phyloP scores from a whole-genome alignment of 331 rosid species.

The Rosa hybrid region DNA sequence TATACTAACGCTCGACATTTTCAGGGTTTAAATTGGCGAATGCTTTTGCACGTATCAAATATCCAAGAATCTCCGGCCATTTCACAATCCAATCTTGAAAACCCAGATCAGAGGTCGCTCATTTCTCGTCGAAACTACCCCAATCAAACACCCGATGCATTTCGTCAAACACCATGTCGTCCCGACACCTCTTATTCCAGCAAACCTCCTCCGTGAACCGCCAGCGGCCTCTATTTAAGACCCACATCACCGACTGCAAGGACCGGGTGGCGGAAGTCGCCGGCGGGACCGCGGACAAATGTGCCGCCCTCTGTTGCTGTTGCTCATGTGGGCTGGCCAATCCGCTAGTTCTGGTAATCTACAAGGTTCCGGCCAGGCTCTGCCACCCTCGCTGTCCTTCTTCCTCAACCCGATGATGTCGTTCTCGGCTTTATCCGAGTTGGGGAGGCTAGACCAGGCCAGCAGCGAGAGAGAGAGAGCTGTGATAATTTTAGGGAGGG shows the following conservation, averaged over 20 bases:
- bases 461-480: no score
- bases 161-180: conserved; percentile 4
- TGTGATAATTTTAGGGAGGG: no score
- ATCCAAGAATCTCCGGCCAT: background rate
- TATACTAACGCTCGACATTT: no score
- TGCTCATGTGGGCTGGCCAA: conserved; percentile 61
- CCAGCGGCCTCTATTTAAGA: conserved; percentile 35
- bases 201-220: conserved; percentile 22
- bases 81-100: background rate
- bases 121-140: background rate
- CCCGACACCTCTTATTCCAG: conserved; percentile 36
- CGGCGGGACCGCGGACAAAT: conserved; percentile 76
- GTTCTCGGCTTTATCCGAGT: no score
- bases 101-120: background rate
- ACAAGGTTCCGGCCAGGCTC: conserved; percentile 73
- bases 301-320: conserved; percentile 85
- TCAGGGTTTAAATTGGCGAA: no score
- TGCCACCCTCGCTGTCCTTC: conserved; percentile 38
- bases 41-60: no score
- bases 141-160: background rate
- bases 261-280: conserved; percentile 50
- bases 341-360: conserved; percentile 56
- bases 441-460: no score
- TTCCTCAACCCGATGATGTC: no score
- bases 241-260: conserved; percentile 4